Evolutionary conservation across 257 asterid species (phyloP).

Genomic region (Petunia secreta): DNA sequence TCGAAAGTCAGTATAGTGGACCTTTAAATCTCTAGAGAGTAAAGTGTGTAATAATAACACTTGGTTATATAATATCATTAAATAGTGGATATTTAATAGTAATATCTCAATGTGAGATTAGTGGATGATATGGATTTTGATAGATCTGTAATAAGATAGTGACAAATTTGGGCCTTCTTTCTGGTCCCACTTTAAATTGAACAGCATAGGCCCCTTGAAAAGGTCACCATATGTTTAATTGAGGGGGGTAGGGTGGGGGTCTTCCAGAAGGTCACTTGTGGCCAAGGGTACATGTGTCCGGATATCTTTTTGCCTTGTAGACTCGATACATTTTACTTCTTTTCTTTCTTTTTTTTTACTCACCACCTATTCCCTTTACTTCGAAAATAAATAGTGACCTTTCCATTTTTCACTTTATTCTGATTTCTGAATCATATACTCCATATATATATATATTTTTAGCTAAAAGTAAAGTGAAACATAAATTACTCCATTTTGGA

Average conservation of each 20-base stretch:
- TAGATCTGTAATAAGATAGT: neutral
- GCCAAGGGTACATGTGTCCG: slow-evolving; percentile 38
- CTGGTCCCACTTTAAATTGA: slow-evolving; percentile 27
- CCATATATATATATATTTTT: no score
- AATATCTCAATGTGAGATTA: neutral
- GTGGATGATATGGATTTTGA: neutral
- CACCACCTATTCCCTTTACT: no score
- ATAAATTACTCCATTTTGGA: no score
- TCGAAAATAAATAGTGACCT: no score
- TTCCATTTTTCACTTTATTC: no score
- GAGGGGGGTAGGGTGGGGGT: neutral
- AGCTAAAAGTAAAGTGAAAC: no score
- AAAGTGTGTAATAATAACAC: no score
- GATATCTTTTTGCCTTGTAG: slow-evolving; percentile 33
- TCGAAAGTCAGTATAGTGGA: no score
- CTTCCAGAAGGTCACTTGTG: slow-evolving; percentile 42
- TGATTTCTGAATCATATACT: no score
- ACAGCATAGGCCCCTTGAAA: slow-evolving; percentile 21
- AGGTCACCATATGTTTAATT: slow-evolving; percentile 9
- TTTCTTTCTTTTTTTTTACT: neutral
- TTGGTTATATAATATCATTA: neutral
- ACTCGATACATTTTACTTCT: slow-evolving; percentile 24
- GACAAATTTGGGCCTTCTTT: neutral
- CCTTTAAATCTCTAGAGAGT: no score
- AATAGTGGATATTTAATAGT: slow-evolving; percentile 1